Percentiles rank a stretch among this genome's conserved stretches.
These are phyloP conservation scores for Phytopythium kandeliae DNA, from an alignment of 352 stramenopile species.

Conservation along the genomic window DNA sequence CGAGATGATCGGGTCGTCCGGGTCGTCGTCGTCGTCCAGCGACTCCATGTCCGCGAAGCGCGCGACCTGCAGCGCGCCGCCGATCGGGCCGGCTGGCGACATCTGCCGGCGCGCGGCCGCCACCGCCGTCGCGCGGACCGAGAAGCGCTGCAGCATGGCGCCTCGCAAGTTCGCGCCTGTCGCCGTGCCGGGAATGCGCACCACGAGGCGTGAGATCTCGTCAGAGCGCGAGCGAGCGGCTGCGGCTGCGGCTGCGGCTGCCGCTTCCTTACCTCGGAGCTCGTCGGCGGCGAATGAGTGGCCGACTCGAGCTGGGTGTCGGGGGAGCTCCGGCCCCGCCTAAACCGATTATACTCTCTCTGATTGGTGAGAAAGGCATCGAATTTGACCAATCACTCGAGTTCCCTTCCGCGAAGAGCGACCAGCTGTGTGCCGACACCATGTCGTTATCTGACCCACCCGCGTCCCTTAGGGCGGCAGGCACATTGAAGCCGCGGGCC, in stretches of 20 bases:
- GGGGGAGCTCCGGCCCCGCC: too few relatives aligned
- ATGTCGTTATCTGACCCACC: too few relatives aligned
- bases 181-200: neutral
- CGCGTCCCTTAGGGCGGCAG: too few relatives aligned
- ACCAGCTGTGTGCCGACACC: too few relatives aligned
- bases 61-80: conserved; percentile 30
- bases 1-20: conserved; percentile 60
- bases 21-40: conserved; percentile 63
- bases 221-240: neutral
- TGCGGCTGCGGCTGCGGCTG: too few relatives aligned
- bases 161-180: too few relatives aligned
- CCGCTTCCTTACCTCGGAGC: neutral
- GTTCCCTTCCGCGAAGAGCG: too few relatives aligned
- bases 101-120: conserved; percentile 21
- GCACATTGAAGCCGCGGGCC: neutral
- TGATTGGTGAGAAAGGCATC: too few relatives aligned
- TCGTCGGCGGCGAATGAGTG: conserved; percentile 22
- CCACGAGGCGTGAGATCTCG: neutral
- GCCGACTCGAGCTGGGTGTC: conserved; percentile 17
- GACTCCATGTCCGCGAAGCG: conserved; percentile 52
- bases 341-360: too few relatives aligned
- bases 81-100: conserved; percentile 3
- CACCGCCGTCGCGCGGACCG: conserved; percentile 26
- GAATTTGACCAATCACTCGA: too few relatives aligned
- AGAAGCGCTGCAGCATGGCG: conserved; percentile 65